Evolutionary conservation across 169 alveolate genomes (phyloP), one percentile per base, ranked within the genome.

Genomic region (Amoebophrya sp.): DNA sequence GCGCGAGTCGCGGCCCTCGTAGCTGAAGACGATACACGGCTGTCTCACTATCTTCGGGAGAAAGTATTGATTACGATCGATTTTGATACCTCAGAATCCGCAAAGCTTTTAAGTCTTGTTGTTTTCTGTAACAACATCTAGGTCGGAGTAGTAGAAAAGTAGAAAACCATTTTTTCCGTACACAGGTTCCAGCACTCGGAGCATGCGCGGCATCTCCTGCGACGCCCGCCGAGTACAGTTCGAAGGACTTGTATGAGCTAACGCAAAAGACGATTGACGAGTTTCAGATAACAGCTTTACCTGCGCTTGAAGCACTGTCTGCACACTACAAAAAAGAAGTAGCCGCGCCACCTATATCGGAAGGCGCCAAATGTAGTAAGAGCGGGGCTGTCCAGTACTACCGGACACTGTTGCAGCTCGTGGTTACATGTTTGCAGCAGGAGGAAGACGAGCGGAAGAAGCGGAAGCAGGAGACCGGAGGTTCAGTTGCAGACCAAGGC

Each of bases 251-350:
- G 83, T 65, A 65, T 36, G 26, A 1, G 33, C 83, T 65, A 36
- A 65, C 83, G 12, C 83, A 65, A 36, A 65, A 65, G 33, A 65
- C 83, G 83, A 65, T 65, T 26, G 83, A 65, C 83, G 83, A 65
- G 83, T 65, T 65, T 36, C 83, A 65, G 83, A 65, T 65, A 12
- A 65, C 83, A 36, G 83, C 10, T 29, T 36, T 29, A 6, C 36
- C 36, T 29, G 83, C 83, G 38, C 33, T 65, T 1, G 83, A 65
- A 26, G 83, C 83, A 36, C 2, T 65, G 38, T 26, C 39, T 36
- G 2, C 36, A 36, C 83, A 12, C 36, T 65, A 65, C 83, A 65
- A 18, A 36, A 1, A 65, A 23, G 76, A 53, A 23, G 76, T 53
- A 53, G n/a, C 10, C n/a, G n/a, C n/a, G n/a, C n/a, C n/a, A n/a